phyloP scores from a whole-genome alignment of 176 grass and related monocot genomes.

The Chloris gayana region DNA sequence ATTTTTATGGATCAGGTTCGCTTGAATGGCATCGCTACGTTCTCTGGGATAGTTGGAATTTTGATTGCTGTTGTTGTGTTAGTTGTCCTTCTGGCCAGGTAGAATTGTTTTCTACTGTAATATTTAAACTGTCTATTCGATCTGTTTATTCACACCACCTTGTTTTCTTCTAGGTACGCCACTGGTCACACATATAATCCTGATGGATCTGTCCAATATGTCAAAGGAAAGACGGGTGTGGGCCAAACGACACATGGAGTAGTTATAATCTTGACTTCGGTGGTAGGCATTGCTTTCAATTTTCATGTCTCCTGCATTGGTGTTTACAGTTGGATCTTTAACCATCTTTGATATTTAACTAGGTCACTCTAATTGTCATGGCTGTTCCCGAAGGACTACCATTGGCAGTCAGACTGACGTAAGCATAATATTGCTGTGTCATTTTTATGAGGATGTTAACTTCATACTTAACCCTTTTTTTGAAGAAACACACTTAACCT shows the following conservation, averaged over 20 bases:
- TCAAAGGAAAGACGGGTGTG: slow-evolving; percentile 84
- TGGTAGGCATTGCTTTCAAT: slow-evolving; percentile 55
- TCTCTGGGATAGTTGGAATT: slow-evolving; percentile 88
- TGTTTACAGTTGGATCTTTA: slow-evolving; percentile 15
- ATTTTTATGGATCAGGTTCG: slow-evolving; percentile 65
- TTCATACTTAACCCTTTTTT: not conserved
- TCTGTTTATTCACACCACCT: not conserved
- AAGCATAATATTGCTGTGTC: slow-evolving; percentile 17
- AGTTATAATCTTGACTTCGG: slow-evolving; percentile 85
- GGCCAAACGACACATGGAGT: slow-evolving; percentile 62
- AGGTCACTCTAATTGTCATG: slow-evolving; percentile 93
- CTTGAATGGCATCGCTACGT: slow-evolving; percentile 92
- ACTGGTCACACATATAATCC: slow-evolving; percentile 73
- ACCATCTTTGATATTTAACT: too few relatives aligned
- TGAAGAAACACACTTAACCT: too few relatives aligned
- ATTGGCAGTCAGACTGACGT: slow-evolving; percentile 96
- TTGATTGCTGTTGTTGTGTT: slow-evolving; percentile 69
- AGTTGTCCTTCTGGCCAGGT: slow-evolving; percentile 80
- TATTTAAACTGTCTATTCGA: not conserved
- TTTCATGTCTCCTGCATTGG: not conserved
- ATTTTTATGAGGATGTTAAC: not conserved
- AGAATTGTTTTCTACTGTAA: slow-evolving; percentile 10
- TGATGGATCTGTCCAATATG: slow-evolving; percentile 78
- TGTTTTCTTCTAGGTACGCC: slow-evolving; percentile 72
- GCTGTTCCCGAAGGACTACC: slow-evolving; percentile 92